These are phyloP conservation scores for Pachyrhizus erosus DNA, from an alignment of 306 rosid genomes.

Conservation along the genomic window DNA sequence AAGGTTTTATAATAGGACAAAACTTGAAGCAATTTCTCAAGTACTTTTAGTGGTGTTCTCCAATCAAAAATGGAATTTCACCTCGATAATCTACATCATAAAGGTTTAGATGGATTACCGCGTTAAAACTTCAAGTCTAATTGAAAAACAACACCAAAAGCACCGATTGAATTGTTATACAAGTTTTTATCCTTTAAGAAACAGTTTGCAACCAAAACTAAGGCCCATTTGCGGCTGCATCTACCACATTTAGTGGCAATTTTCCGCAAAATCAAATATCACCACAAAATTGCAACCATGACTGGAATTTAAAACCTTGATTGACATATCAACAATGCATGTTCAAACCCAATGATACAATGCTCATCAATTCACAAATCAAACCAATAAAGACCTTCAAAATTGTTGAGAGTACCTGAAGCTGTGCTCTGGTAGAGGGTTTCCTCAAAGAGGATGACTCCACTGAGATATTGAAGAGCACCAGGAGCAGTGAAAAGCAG, in stretches of 20 bases:
- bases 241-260: neutral
- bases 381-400: neutral
- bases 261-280: neutral
- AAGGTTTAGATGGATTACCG: neutral
- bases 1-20: too few species aligned
- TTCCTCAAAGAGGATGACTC: conserved; percentile 54
- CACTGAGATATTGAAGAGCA: conserved; percentile 49
- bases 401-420: conserved; percentile 39
- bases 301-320: neutral
- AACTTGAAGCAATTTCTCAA: too few species aligned
- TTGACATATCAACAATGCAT: neutral
- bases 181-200: neutral
- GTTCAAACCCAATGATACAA: neutral
- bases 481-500: conserved; percentile 52
- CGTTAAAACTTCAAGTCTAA: neutral
- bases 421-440: conserved; percentile 53
- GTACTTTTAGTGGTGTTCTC: neutral
- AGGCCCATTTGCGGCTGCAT: neutral
- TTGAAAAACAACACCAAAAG: neutral
- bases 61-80: neutral
- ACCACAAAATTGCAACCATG: neutral
- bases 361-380: neutral
- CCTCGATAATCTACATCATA: neutral
- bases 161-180: neutral
- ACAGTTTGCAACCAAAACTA: neutral